Evolutionary conservation across 139 green algal genomes (phyloP).

Genomic region (Chlorella sp.): DNA sequence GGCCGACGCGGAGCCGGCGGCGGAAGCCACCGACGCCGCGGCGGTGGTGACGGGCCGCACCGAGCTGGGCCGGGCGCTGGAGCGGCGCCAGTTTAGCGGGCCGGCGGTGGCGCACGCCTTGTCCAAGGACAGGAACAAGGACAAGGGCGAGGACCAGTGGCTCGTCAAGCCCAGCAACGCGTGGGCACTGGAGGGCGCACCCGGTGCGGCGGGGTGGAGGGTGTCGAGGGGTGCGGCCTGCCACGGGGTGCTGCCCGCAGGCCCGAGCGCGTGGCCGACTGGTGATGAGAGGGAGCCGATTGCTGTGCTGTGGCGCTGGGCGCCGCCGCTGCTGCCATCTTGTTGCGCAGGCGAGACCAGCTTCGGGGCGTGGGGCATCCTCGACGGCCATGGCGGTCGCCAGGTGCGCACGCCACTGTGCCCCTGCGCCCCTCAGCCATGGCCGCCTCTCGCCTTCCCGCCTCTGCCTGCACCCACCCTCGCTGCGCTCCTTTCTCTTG

Average conservation of each 20-base stretch:
- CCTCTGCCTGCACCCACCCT: too few species aligned
- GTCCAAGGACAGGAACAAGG: constrained; percentile 50
- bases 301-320: background rate
- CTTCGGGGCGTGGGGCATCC: constrained; percentile 55
- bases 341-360: constrained; percentile 1
- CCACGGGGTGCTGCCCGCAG: too few species aligned
- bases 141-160: constrained; percentile 64
- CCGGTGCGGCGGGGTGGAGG: background rate
- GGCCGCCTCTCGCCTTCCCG: too few species aligned
- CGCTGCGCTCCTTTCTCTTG: too few species aligned
- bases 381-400: constrained; percentile 73
- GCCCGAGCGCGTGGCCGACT: too few species aligned
- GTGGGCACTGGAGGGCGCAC: constrained; percentile 10
- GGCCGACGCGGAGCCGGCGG: background rate
- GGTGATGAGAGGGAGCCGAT: background rate
- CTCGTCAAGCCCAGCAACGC: constrained; percentile 39
- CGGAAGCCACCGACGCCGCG: too few species aligned
- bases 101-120: constrained; percentile 34
- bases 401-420: too few species aligned
- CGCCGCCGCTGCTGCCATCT: background rate
- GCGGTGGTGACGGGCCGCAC: background rate
- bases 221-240: too few species aligned
- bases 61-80: too few species aligned
- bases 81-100: too few species aligned
- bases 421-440: too few species aligned